Evolutionary conservation across 108 stramenopile genomes (phyloP).

Genomic region (Epipyxis sp.): DNA sequence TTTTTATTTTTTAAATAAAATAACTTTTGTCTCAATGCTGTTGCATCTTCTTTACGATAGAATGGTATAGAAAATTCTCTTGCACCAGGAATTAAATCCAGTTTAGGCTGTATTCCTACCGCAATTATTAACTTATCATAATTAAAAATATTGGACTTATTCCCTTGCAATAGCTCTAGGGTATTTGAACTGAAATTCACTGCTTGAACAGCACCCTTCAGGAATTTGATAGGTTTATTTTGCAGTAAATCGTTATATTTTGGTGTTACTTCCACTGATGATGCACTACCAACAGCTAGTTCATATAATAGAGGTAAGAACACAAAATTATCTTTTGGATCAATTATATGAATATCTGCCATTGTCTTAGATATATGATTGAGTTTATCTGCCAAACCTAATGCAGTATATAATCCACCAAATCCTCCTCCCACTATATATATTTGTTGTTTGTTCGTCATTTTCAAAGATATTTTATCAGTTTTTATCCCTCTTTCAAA

Average conservation of each 20-base stretch:
- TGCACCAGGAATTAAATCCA: slow-evolving; percentile 63
- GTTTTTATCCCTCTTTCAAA: too few relatives aligned
- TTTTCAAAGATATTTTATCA: too few relatives aligned
- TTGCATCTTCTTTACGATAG: slow-evolving; percentile 68
- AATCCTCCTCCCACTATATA: slow-evolving; percentile 35
- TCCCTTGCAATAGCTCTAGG: not conserved
- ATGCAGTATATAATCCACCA: slow-evolving; percentile 34
- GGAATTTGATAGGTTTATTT: slow-evolving; percentile 42
- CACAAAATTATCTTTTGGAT: slow-evolving; percentile 72
- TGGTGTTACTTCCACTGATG: slow-evolving; percentile 38
- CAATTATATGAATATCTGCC: slow-evolving; percentile 66
- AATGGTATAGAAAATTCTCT: slow-evolving; percentile 66
- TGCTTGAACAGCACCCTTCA: slow-evolving; percentile 37
- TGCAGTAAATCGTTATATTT: slow-evolving; percentile 38
- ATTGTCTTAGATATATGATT: too few relatives aligned
- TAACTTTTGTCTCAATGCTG: slow-evolving; percentile 59
- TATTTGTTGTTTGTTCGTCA: too few relatives aligned
- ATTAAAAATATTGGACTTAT: not conserved
- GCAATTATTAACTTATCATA: slow-evolving; percentile 73
- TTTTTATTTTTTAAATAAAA: slow-evolving; percentile 10
- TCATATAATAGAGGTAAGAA: slow-evolving; percentile 81
- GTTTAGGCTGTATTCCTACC: slow-evolving; percentile 59
- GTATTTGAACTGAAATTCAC: slow-evolving; percentile 40
- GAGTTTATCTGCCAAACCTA: not conserved
- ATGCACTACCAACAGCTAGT: slow-evolving; percentile 62